These are phyloP conservation scores for Pythium periplocum DNA, from an alignment of 352 stramenopile genomes.

Conservation along the genomic window DNA sequence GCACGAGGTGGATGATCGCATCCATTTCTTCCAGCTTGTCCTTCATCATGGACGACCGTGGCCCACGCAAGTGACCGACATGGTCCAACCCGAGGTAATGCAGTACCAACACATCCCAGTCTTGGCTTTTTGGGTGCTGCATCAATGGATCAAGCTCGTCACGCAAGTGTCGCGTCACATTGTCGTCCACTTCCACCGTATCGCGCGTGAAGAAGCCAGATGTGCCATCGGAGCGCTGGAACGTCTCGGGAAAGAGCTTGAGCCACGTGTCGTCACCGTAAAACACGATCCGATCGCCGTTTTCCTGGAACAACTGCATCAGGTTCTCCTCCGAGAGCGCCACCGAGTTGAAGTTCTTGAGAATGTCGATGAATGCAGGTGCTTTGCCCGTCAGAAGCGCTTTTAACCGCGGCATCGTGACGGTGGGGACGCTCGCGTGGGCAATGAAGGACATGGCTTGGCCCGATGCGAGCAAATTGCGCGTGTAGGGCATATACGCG, in stretches of 20 bases:
- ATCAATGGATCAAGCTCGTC: slow-evolving; percentile 83
- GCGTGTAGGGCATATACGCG: slow-evolving; percentile 64
- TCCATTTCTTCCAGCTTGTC: slow-evolving; percentile 87
- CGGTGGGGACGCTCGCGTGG: slow-evolving; percentile 78
- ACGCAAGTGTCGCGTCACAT: slow-evolving; percentile 78
- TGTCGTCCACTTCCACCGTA: slow-evolving; percentile 80
- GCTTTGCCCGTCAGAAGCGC: slow-evolving; percentile 80
- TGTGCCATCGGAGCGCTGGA: slow-evolving; percentile 68
- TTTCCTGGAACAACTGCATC: slow-evolving; percentile 40
- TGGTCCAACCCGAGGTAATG: slow-evolving; percentile 88
- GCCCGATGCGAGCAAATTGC: slow-evolving; percentile 35
- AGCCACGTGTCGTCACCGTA: slow-evolving; percentile 91
- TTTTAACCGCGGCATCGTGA: slow-evolving; percentile 88
- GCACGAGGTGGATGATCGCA: slow-evolving; percentile 48
- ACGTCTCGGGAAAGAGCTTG: slow-evolving; percentile 73
- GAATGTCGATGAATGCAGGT: slow-evolving; percentile 86
- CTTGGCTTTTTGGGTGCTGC: slow-evolving; percentile 44
- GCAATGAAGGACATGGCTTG: slow-evolving; percentile 67
- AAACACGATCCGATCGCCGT: slow-evolving; percentile 66
- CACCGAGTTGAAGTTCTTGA: slow-evolving; percentile 89
- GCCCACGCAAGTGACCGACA: slow-evolving; percentile 74
- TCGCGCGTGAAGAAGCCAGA: slow-evolving; percentile 88
- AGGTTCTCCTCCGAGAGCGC: slow-evolving; percentile 75
- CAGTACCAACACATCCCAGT: slow-evolving; percentile 84
- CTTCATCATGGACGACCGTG: slow-evolving; percentile 69